Conservation (phyloP, 306 rosid species). For the Clitoria ternatea region DNA sequence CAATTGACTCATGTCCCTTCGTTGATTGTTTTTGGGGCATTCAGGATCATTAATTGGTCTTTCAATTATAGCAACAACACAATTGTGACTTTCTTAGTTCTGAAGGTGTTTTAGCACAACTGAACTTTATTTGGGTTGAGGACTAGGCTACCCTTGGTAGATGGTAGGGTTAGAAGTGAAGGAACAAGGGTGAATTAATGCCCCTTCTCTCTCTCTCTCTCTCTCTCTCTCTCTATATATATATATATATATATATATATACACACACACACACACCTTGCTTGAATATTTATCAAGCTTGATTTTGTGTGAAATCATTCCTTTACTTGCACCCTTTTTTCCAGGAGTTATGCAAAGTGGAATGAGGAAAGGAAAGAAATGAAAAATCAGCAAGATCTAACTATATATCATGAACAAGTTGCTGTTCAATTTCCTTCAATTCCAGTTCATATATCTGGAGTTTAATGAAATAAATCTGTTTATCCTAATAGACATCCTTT, state of each 20-base stretch:
- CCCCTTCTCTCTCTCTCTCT: too few relatives aligned
- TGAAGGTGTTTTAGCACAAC: not conserved
- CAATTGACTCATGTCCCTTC: too few relatives aligned
- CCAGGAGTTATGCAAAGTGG: not conserved
- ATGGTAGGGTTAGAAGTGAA: not conserved
- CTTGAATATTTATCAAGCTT: not conserved
- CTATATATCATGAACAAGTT: not conserved
- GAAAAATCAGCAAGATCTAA: not conserved
- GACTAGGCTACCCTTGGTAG: not conserved
- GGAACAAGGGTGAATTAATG: not conserved
- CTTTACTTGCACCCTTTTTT: not conserved
- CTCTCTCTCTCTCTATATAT: too few relatives aligned
- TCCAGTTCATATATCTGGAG: not conserved
- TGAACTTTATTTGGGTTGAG: not conserved
- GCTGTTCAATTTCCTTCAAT: too few relatives aligned
- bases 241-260: too few relatives aligned
- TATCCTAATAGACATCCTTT: not conserved
- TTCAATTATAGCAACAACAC: not conserved
- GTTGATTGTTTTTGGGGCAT: not conserved
- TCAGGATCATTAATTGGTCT: not conserved
- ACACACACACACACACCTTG: not conserved
- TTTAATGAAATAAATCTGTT: not conserved
- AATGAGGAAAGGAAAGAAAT: not conserved
- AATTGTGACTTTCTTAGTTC: not conserved
- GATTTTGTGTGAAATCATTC: not conserved